Conservation (phyloP, 2,329 filamentous ascomycete genomes). For the Venturia effusa region DNA sequence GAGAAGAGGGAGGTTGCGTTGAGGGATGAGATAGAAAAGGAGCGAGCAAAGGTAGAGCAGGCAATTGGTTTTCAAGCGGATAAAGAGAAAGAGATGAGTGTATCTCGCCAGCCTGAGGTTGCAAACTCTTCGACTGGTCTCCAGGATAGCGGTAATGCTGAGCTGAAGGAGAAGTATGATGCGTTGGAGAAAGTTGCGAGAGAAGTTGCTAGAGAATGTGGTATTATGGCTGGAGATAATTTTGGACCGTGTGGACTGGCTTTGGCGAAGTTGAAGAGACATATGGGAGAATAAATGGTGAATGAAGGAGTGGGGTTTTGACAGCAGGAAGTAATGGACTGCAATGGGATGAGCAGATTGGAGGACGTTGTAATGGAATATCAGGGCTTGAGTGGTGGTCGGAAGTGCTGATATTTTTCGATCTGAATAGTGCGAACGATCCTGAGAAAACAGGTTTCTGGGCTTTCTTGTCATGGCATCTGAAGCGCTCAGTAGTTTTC, state of each 20-base stretch:
- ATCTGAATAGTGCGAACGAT: too few relatives aligned
- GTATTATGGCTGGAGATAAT: not conserved
- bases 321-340: too few relatives aligned
- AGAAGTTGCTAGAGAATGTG: not conserved
- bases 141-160: not conserved
- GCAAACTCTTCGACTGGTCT: not conserved
- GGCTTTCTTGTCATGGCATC: too few relatives aligned
- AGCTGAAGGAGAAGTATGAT: not conserved
- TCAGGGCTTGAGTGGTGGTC: too few relatives aligned
- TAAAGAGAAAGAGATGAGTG: not conserved
- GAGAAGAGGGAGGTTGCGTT: not conserved
- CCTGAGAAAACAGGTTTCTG: too few relatives aligned
- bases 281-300: not conserved
- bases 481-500: too few relatives aligned
- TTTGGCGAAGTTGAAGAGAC: not conserved
- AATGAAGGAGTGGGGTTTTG: not conserved
- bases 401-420: too few relatives aligned
- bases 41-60: not conserved
- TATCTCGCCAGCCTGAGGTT: not conserved
- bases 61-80: not conserved
- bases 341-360: too few relatives aligned
- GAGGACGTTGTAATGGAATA: too few relatives aligned
- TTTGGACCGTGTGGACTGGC: not conserved
- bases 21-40: not conserved
- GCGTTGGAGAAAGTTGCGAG: not conserved